A percentile compares a stretch with the other conserved stretches of the same genome.
phyloP scores from a whole-genome alignment of 2,329 filamentous ascomycete genomes.

The Ascomycota sp. region DNA sequence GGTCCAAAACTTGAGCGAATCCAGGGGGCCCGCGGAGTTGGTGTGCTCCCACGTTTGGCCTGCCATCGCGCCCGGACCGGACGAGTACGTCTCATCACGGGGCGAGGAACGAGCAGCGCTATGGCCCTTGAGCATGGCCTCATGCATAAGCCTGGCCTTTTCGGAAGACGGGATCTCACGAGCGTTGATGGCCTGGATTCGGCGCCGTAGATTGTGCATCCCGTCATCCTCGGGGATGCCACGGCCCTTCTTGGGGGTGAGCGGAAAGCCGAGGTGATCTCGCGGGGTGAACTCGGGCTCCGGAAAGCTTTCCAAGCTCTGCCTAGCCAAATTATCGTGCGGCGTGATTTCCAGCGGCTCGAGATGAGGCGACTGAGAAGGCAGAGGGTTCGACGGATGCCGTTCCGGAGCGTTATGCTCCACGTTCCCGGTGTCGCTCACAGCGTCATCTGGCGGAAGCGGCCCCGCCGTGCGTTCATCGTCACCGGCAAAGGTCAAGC shows the following conservation, averaged over 20 bases:
- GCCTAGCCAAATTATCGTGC: no score
- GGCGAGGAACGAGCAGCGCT: constrained; percentile 16
- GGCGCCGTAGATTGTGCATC: constrained; percentile 44
- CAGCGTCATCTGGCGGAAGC: constrained; percentile 5
- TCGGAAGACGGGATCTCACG: constrained; percentile 35
- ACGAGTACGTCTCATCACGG: constrained; percentile 2
- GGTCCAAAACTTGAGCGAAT: constrained; percentile 40
- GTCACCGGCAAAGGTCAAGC: constrained; percentile 16
- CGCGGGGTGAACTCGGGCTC: no score
- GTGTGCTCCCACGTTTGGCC: constrained; percentile 18
- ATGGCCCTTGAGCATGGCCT: constrained; percentile 50
- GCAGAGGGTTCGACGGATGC: no score
- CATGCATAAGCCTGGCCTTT: constrained; percentile 54
- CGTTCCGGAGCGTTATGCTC: no score
- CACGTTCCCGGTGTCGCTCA: constrained; percentile 9
- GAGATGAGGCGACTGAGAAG: no score
- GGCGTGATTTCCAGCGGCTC: no score
- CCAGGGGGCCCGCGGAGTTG: constrained; percentile 23
- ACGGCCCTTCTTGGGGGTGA: constrained; percentile 10
- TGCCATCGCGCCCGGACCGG: constrained; percentile 5
- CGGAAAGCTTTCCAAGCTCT: no score
- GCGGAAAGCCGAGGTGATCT: constrained; percentile 14
- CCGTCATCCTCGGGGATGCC: constrained; percentile 58
- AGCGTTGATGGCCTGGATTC: constrained; percentile 49
- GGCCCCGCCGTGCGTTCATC: constrained; percentile 9